These are phyloP conservation scores for Ligustrum vulgare DNA, from an alignment of 257 asterid genomes.

Conservation along the genomic window DNA sequence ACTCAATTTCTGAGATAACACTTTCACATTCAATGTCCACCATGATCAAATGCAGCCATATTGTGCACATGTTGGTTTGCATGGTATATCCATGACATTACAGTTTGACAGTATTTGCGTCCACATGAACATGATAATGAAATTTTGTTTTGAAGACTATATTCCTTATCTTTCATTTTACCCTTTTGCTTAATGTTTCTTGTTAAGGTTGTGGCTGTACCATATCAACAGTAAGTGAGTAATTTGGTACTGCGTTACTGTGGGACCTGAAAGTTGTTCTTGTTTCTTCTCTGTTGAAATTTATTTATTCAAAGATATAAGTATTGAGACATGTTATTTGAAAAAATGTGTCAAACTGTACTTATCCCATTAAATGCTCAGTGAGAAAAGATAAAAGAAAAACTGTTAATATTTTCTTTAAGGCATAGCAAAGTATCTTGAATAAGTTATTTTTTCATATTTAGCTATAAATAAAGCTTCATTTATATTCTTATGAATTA, in stretches of 20 bases:
- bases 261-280: background rate
- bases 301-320: background rate
- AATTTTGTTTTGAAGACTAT: background rate
- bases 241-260: background rate
- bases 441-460: background rate
- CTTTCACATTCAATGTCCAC: background rate
- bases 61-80: background rate
- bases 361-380: background rate
- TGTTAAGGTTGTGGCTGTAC: background rate
- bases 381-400: background rate
- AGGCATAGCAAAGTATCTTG: constrained; percentile 9
- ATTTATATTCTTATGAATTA: background rate
- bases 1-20: background rate
- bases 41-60: background rate
- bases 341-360: constrained; percentile 1
- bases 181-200: background rate
- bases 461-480: constrained; percentile 21
- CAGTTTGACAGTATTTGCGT: background rate
- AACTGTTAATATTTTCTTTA: background rate
- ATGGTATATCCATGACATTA: background rate
- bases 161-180: background rate
- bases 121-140: background rate
- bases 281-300: background rate
- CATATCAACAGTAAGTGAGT: background rate
- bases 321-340: background rate